Evolutionary conservation across 192 early-diverging fungal species (phyloP).

Genomic region (Podila clonocystis): DNA sequence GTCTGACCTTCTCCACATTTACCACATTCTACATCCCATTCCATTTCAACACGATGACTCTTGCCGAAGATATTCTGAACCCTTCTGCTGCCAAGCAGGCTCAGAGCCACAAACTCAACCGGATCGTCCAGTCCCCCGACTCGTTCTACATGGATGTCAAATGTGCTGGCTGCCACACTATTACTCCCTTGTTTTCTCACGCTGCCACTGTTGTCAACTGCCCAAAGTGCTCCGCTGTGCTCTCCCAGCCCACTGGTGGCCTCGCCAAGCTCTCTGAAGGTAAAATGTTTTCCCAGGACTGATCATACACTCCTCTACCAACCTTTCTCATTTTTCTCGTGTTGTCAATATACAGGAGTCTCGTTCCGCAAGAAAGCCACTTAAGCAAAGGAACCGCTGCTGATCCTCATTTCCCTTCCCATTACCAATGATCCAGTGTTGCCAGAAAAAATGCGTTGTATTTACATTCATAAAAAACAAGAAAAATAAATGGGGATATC

Average conservation of each 20-base stretch:
- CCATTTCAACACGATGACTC: conserved; percentile 34
- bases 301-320: no score
- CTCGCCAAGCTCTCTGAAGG: conserved; percentile 86
- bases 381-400: conserved; percentile 48
- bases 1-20: no score
- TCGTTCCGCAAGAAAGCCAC: conserved; percentile 86
- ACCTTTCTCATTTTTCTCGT: neutral
- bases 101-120: conserved; percentile 72
- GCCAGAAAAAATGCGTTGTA: no score
- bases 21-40: no score
- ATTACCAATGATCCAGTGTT: no score
- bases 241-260: conserved; percentile 93
- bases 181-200: conserved; percentile 93
- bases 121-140: conserved; percentile 79
- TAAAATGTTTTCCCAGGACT: neutral
- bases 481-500: neutral
- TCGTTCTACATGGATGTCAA: conserved; percentile 99
- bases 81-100: conserved; percentile 81
- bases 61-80: conserved; percentile 96
- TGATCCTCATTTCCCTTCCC: no score
- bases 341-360: neutral
- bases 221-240: conserved; percentile 82
- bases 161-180: conserved; percentile 87
- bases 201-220: conserved; percentile 91
- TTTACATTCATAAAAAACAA: no score